phyloP scores from a whole-genome alignment of 2,329 filamentous ascomycete species.

The Pseudogymnoascus verrucosus region DNA sequence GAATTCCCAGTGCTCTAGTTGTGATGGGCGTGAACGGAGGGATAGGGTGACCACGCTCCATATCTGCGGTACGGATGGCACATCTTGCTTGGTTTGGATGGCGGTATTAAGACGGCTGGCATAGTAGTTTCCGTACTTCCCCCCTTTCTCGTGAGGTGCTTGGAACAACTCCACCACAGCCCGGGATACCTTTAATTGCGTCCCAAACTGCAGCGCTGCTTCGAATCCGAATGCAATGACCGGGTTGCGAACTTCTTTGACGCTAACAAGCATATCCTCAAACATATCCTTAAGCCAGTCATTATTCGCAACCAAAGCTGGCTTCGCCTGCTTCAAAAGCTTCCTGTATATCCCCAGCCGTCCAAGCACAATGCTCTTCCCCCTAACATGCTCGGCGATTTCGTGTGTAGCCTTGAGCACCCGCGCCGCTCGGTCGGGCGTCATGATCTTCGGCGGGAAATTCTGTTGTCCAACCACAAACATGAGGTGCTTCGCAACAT shows the following conservation, averaged over 20 bases:
- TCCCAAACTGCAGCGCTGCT: conserved; percentile 60
- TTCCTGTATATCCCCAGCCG: conserved; percentile 73
- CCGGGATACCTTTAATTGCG: conserved; percentile 59
- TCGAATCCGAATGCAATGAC: conserved; percentile 70
- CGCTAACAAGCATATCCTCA: conserved; percentile 68
- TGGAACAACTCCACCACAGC: conserved; percentile 58
- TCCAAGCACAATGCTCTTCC: conserved; percentile 72
- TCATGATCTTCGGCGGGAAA: conserved; percentile 70
- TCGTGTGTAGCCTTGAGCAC: conserved; percentile 63
- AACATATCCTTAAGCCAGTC: conserved; percentile 81
- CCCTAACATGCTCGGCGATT: conserved; percentile 65
- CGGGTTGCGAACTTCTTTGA: conserved; percentile 66
- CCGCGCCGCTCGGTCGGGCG: conserved; percentile 57
- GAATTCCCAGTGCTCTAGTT: conserved; percentile 61
- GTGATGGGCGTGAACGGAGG: conserved; percentile 52
- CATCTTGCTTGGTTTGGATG: conserved; percentile 55
- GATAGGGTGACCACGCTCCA: conserved; percentile 81
- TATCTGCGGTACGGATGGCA: conserved; percentile 68
- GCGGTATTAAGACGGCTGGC: conserved; percentile 59
- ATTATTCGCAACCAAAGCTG: conserved; percentile 60
- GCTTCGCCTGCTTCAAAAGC: conserved; percentile 62
- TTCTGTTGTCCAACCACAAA: conserved; percentile 73
- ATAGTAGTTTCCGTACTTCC: conserved; percentile 61
- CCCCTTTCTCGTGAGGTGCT: conserved; percentile 41
- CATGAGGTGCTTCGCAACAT: conserved; percentile 70